Base-by-base conservation (phyloP, 495 filamentous ascomycete species). In the Baudoinia panamericana region DNA sequence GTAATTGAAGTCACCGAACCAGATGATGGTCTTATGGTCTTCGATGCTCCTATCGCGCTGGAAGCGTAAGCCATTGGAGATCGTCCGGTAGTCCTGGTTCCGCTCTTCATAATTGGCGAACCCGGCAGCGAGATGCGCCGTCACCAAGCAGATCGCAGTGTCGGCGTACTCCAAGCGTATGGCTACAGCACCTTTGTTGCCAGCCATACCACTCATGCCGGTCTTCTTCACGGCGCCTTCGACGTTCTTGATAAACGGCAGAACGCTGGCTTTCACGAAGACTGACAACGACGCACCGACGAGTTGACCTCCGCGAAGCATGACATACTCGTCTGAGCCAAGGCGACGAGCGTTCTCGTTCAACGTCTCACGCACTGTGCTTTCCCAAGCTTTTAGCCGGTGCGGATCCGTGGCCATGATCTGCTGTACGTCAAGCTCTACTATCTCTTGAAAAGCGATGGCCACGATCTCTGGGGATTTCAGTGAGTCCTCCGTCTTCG, bases 1-100 rank as follows among this genome's bases (percentile, higher is more conserved):
- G 62, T 99, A 99, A 53, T 99, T 99, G 64, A 99, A 99, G 59
- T 99, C 90, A 6, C 90, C 90, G 30, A 94, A 69, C 92, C 92
- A 99, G 43, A 99, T 81, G n/a, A 96, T 76, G 18, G 75, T 77
- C 56, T 95, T 83, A 55, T 99, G 90, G 56, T 93, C 78, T 42
- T 88, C 80, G 45, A 99, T 95, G 18, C 75, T 70, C 40, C 86
- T 68, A 54, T 92, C 93, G 41, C 82, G 72, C 54, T 93, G 87
- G 53, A 97, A 99, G 40, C 82, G 71, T 16, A 99, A 61, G 18
- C 90, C 90, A 43, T 79, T 69, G 52, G 78, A 76, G 46, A 96
- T 96, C 10, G 85, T 96, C 16, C 73, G 70, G 48, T 93, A 96
- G 57, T 99, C 92, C 38, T 75, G 75, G 51, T 95, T 96, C 48